phyloP scores from a whole-genome alignment of 2,329 filamentous ascomycete species.

The Parasarocladium wereldwijsianum region DNA sequence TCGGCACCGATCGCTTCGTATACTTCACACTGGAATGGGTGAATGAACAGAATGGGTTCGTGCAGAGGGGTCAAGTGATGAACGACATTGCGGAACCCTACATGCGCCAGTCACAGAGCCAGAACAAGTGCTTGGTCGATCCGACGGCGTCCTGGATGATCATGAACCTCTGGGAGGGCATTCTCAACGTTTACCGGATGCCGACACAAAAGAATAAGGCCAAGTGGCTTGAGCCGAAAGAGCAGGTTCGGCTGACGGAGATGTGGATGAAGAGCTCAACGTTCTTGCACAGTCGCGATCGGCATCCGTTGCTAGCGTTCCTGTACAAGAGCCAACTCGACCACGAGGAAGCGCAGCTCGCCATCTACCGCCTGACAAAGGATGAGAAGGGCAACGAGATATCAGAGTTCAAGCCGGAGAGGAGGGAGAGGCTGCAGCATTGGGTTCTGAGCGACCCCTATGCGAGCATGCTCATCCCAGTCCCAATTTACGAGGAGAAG shows the following conservation, averaged over 20 bases:
- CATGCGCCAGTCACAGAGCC: conserved; percentile 66
- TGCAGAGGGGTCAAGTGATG: conserved; percentile 35
- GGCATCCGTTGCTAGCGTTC: conserved; percentile 42
- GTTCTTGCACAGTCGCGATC: conserved; percentile 43
- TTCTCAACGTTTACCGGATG: conserved; percentile 39
- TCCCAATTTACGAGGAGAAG: conserved; percentile 42
- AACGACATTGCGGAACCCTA: conserved; percentile 41
- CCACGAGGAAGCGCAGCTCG: conserved; percentile 36
- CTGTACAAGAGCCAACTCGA: conserved; percentile 40
- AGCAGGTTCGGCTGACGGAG: conserved; percentile 41
- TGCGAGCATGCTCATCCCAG: conserved; percentile 47
- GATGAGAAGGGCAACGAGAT: conserved; percentile 41
- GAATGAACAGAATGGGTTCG: conserved; percentile 30
- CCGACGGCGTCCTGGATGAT: conserved; percentile 51
- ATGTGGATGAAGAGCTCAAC: conserved; percentile 43
- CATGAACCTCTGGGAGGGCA: conserved; percentile 45
- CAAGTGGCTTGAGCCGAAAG: conserved; percentile 31
- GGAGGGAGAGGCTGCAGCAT: conserved; percentile 37
- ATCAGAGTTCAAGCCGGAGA: conserved; percentile 38
- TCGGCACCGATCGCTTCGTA: conserved; percentile 78
- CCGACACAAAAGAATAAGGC: conserved; percentile 26
- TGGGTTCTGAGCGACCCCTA: conserved; percentile 38
- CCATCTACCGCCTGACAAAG: conserved; percentile 42
- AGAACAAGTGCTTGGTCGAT: conserved; percentile 72
- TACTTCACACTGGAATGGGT: conserved; percentile 91